Percentiles rank a stretch among this genome's conserved stretches.
Conservation (phyloP, 495 filamentous ascomycete genomes). For the Podospora australis region DNA sequence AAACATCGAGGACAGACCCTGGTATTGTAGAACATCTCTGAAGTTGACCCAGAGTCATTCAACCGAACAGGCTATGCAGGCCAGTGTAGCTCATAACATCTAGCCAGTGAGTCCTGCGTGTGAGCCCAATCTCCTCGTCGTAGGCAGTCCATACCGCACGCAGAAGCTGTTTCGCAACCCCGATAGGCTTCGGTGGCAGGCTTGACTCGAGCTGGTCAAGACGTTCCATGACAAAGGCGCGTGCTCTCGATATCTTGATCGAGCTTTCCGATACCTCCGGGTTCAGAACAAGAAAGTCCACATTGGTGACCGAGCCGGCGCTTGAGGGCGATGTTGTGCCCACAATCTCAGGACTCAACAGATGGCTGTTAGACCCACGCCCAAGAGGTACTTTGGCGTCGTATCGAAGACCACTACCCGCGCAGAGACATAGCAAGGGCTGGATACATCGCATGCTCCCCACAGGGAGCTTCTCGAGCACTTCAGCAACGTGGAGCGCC, state of each 20-base stretch:
- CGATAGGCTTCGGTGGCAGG: slow-evolving; percentile 29
- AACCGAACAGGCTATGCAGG: slow-evolving; percentile 29
- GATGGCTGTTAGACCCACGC: slow-evolving; percentile 10
- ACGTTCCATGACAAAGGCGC: slow-evolving; percentile 21
- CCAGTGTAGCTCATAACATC: slow-evolving; percentile 30
- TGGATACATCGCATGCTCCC: slow-evolving; percentile 26
- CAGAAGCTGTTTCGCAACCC: slow-evolving; percentile 26
- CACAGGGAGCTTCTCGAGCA: slow-evolving; percentile 18
- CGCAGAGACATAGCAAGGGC: slow-evolving; percentile 28
- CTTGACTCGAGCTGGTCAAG: slow-evolving; percentile 24
- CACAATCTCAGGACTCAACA: slow-evolving; percentile 8
- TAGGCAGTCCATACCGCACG: slow-evolving; percentile 28
- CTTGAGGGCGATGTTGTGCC: not conserved
- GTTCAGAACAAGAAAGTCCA: not conserved
- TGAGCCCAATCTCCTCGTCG: slow-evolving; percentile 23
- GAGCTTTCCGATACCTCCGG: slow-evolving; percentile 11
- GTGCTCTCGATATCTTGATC: slow-evolving; percentile 21
- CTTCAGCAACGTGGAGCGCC: slow-evolving; percentile 20
- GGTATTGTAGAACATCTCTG: not conserved
- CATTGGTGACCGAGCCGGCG: not conserved
- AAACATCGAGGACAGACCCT: not conserved
- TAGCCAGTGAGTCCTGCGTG: slow-evolving; percentile 28
- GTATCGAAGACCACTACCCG: slow-evolving; percentile 26
- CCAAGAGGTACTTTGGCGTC: slow-evolving; percentile 20
- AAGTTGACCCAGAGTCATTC: not conserved